Conservation (phyloP, 768 basidiomycete species). For the Megacollybia marginata region DNA sequence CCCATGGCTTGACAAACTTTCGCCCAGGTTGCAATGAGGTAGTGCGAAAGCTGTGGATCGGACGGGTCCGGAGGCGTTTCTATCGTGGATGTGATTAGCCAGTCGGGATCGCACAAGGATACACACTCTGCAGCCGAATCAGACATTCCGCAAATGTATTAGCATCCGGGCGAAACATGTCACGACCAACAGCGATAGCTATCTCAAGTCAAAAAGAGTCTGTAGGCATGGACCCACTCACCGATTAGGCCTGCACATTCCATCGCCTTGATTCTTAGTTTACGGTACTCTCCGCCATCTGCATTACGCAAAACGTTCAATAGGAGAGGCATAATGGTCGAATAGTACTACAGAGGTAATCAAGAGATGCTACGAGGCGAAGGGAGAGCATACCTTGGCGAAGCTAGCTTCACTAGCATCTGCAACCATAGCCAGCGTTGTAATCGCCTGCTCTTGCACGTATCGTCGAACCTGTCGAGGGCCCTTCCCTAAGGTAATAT, state of each 20-base stretch:
- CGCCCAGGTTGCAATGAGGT: slow-evolving; percentile 83
- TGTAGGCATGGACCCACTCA: slow-evolving; percentile 22
- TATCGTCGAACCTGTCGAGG: slow-evolving; percentile 34
- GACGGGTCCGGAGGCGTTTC: slow-evolving; percentile 62
- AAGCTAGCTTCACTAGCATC: slow-evolving; percentile 79
- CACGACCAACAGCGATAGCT: slow-evolving; percentile 85
- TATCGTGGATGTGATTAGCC: slow-evolving; percentile 13
- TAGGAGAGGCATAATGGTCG: slow-evolving; percentile 74
- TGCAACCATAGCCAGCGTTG: slow-evolving; percentile 84
- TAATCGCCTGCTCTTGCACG: slow-evolving; percentile 85
- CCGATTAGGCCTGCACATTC: slow-evolving; percentile 86
- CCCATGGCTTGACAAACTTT: slow-evolving; percentile 84
- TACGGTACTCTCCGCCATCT: slow-evolving; percentile 56
- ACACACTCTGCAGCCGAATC: slow-evolving; percentile 70
- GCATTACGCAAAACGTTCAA: slow-evolving; percentile 71
- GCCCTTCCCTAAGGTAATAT: slow-evolving; percentile 20
- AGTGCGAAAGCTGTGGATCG: slow-evolving; percentile 67
- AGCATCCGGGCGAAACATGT: slow-evolving; percentile 73
- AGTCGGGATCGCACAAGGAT: background rate
- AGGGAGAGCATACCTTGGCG: slow-evolving; percentile 42
- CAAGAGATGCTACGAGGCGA: slow-evolving; percentile 1
- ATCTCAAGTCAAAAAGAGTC: background rate
- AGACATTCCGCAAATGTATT: slow-evolving; percentile 63
- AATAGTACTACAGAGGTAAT: slow-evolving; percentile 48
- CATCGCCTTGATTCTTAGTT: slow-evolving; percentile 78